Percentiles rank a stretch among this genome's conserved stretches.
Evolutionary conservation across 2,329 filamentous ascomycete species (phyloP).

Genomic region (Xylaria sp.): DNA sequence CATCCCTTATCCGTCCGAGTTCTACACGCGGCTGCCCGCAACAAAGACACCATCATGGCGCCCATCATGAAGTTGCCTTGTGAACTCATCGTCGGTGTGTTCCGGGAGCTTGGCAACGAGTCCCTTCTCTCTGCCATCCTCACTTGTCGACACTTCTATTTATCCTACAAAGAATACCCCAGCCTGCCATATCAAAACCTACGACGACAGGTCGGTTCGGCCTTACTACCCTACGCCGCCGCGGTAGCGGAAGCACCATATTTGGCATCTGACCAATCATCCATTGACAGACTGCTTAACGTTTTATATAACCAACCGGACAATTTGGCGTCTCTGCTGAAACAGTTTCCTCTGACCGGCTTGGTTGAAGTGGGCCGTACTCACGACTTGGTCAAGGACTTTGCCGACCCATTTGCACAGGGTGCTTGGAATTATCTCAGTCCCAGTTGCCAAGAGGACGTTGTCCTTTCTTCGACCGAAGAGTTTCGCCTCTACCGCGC

Average conservation of each 20-base stretch:
- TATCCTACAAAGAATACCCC: conserved; percentile 29
- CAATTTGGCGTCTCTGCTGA: background rate
- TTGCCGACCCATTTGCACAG: conserved; percentile 29
- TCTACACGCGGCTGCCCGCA: too few species aligned
- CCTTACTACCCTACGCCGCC: conserved; percentile 1
- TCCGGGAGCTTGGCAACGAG: conserved; percentile 25
- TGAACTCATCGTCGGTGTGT: conserved; percentile 20
- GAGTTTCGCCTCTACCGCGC: conserved; percentile 32
- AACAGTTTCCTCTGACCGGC: background rate
- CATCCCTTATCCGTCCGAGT: too few species aligned
- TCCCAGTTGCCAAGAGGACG: background rate
- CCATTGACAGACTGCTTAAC: background rate
- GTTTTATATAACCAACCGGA: background rate
- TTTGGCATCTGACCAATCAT: background rate
- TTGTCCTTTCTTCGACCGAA: conserved; percentile 26
- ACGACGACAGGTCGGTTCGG: conserved; percentile 16
- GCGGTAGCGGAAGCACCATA: background rate
- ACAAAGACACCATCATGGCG: conserved; percentile 7
- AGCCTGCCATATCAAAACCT: conserved; percentile 25
- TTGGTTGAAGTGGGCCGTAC: conserved; percentile 28
- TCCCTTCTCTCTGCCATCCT: conserved; percentile 31
- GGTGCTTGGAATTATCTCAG: conserved; percentile 21
- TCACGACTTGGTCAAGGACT: conserved; percentile 27
- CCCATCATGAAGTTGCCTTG: conserved; percentile 1
- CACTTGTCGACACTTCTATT: conserved; percentile 34